Percentiles rank a stretch among this genome's conserved stretches.
These are phyloP conservation scores for Plasmodium knowlesi DNA, from an alignment of 169 alveolate genomes.

Conservation along the genomic window DNA sequence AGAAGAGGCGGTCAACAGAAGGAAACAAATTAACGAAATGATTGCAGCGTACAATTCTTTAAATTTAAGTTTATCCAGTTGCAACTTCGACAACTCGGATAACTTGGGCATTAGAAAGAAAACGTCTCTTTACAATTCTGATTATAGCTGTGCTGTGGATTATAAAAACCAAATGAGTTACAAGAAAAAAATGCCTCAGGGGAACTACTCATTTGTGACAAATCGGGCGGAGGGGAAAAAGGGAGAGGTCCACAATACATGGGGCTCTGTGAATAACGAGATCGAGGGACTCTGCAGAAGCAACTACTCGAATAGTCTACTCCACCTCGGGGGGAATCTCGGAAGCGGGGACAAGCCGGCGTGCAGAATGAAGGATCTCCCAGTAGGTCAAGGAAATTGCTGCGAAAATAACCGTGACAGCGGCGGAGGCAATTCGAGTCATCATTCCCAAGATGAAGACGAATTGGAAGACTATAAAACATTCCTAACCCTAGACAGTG, in stretches of 20 bases:
- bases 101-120: constrained; percentile 25
- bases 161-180: background rate
- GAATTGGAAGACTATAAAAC: constrained; percentile 68
- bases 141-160: constrained; percentile 4
- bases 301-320: background rate
- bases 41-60: constrained; percentile 48
- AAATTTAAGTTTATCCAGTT: constrained; percentile 65
- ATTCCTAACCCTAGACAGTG: constrained; percentile 58
- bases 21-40: constrained; percentile 63
- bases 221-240: constrained; percentile 3
- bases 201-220: constrained; percentile 1
- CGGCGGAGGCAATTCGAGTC: background rate
- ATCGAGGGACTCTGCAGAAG: background rate
- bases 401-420: background rate
- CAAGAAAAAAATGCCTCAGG: background rate
- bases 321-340: background rate
- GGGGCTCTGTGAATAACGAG: background rate
- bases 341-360: background rate
- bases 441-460: constrained; percentile 15
- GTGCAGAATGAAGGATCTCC: background rate
- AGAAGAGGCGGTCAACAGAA: constrained; percentile 73
- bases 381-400: background rate
- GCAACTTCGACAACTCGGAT: constrained; percentile 12
- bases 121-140: constrained; percentile 22
- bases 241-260: background rate